Evolutionary conservation across 2,329 filamentous ascomycete genomes (phyloP).

Genomic region (Pseudophaeomoniella oleicola): DNA sequence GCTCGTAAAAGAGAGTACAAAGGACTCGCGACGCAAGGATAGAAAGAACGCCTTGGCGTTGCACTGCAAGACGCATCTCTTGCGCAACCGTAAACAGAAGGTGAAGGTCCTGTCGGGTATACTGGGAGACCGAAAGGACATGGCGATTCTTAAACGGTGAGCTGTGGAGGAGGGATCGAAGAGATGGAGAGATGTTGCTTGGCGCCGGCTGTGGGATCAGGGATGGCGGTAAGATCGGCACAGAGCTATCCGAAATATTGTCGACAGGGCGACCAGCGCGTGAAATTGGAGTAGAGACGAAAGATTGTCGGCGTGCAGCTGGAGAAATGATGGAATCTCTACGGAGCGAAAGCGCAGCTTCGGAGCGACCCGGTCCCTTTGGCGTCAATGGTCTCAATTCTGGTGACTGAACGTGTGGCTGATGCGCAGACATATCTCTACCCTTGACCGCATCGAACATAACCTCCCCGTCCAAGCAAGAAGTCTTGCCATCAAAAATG

Average conservation of each 20-base stretch:
- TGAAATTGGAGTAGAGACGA: constrained; percentile 20
- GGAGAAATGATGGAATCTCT: neutral
- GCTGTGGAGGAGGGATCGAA: constrained; percentile 59
- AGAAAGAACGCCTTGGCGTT: constrained; percentile 79
- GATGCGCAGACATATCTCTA: constrained; percentile 62
- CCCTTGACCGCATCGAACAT: constrained; percentile 43
- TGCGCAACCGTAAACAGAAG: constrained; percentile 90
- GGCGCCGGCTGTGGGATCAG: constrained; percentile 37
- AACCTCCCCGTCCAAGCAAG: constrained; percentile 58
- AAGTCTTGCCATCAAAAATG: constrained; percentile 58
- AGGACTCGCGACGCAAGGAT: constrained; percentile 75
- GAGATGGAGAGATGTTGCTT: constrained; percentile 39
- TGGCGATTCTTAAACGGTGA: constrained; percentile 84
- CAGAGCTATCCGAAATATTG: constrained; percentile 31
- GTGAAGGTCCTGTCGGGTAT: constrained; percentile 75
- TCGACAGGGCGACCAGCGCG: constrained; percentile 11
- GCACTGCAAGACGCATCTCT: constrained; percentile 91
- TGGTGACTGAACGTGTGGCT: constrained; percentile 36
- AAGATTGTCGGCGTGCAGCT: constrained; percentile 16
- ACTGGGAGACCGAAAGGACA: constrained; percentile 83
- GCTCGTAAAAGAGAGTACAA: constrained; percentile 93
- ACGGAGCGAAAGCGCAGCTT: neutral
- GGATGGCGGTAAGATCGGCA: constrained; percentile 15
- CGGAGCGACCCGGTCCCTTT: constrained; percentile 5
- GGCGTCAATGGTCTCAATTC: constrained; percentile 34